Evolutionary conservation across 225 moss, liverwort and hornwort species (phyloP).

Genomic region (Takakia lepidozioides): DNA sequence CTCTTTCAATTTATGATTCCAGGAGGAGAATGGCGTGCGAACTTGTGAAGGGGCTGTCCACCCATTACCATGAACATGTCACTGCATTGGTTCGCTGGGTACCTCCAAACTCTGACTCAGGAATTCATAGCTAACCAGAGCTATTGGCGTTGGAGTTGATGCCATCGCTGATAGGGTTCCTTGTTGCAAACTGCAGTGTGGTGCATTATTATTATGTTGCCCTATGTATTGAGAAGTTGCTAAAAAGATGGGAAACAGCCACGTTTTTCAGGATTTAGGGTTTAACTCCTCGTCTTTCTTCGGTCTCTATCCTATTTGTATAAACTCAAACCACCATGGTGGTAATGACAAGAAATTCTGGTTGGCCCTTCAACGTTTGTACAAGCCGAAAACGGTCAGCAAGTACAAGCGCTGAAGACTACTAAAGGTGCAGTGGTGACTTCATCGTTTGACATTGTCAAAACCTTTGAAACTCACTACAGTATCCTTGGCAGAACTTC

Average conservation of each 20-base stretch:
- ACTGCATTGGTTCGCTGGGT: constrained; percentile 79
- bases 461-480: no score
- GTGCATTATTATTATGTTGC: constrained; percentile 98
- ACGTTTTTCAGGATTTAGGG: constrained; percentile 58
- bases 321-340: no score
- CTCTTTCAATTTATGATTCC: neutral
- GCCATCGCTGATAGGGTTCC: constrained; percentile 66
- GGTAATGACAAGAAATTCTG: no score
- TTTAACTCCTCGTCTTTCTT: no score
- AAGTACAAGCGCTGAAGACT: no score
- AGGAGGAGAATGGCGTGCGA: constrained; percentile 98
- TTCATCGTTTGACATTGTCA: no score
- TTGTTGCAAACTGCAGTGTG: constrained; percentile 83
- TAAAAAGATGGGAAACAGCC: constrained; percentile 79
- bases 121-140: constrained; percentile 73
- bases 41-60: constrained; percentile 88
- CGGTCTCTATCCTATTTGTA: no score
- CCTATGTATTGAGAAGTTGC: constrained; percentile 76
- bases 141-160: constrained; percentile 60
- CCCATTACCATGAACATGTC: constrained; percentile 82
- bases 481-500: no score
- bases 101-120: constrained; percentile 74
- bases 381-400: no score
- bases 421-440: no score
- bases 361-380: no score